phyloP scores from a whole-genome alignment of 257 asterid genomes.

The Capsicum rhomboideum region DNA sequence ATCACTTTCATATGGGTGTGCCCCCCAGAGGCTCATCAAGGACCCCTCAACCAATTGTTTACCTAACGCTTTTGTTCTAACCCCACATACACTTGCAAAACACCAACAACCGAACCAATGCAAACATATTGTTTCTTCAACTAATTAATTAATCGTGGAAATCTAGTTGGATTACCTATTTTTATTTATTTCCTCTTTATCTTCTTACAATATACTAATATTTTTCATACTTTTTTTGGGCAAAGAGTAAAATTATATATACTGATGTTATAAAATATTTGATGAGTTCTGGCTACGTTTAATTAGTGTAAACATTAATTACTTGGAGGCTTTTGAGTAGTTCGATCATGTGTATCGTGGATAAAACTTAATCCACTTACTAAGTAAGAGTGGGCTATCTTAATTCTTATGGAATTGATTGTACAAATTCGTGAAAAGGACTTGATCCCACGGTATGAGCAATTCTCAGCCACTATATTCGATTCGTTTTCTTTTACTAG shows the following conservation, averaged over 20 bases:
- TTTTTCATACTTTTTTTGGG: neutral
- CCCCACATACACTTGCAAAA: neutral
- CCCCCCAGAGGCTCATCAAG: constrained; percentile 4
- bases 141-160: neutral
- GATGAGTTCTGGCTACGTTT: neutral
- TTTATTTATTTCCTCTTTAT: neutral
- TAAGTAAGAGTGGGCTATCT: neutral
- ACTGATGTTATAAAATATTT: neutral
- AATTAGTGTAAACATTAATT: neutral
- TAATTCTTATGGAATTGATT: neutral
- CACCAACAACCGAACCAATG: constrained; percentile 1
- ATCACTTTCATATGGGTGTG: constrained; percentile 17
- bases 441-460: neutral
- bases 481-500: neutral
- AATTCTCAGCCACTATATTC: neutral
- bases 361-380: neutral
- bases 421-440: neutral
- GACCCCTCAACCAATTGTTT: neutral
- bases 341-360: neutral
- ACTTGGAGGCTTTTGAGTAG: neutral
- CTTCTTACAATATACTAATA: neutral
- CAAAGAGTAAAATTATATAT: neutral
- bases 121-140: neutral
- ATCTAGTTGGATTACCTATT: neutral
- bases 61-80: constrained; percentile 4